phyloP scores from a whole-genome alignment of 805 yeast genomes.

The Teunomyces pallodes region DNA sequence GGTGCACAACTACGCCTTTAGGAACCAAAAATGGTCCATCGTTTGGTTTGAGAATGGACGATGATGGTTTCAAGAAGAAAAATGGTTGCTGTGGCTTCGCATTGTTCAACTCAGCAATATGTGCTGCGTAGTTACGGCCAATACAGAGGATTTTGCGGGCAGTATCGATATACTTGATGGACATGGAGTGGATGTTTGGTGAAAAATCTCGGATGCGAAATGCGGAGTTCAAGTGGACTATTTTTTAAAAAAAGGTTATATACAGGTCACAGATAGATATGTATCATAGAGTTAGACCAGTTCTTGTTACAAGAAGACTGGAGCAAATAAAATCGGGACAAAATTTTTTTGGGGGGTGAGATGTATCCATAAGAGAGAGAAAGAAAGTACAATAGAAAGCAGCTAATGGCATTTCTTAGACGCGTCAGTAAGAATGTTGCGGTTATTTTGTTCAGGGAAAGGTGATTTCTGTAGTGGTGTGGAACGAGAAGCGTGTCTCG shows the following conservation, averaged over 20 bases:
- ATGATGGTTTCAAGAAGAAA: constrained; percentile 86
- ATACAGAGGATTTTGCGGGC: constrained; percentile 87
- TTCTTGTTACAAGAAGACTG: no score
- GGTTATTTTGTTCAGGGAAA: neutral
- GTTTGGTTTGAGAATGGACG: constrained; percentile 59
- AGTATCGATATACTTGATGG: constrained; percentile 48
- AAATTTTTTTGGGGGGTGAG: no score
- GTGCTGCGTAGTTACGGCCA: constrained; percentile 97
- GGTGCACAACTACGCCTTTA: constrained; percentile 74
- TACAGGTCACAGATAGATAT: no score
- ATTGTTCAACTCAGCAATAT: constrained; percentile 85
- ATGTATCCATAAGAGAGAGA: no score
- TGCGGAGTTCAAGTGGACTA: neutral
- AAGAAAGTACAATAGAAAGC: no score
- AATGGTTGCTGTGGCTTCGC: constrained; percentile 82
- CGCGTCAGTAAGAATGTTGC: no score
- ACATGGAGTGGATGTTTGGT: constrained; percentile 9
- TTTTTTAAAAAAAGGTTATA: no score
- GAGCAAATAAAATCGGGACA: no score
- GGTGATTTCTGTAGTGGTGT: neutral
- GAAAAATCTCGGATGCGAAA: constrained; percentile 3
- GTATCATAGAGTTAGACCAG: no score
- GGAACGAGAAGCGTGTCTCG: neutral
- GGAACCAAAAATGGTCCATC: constrained; percentile 84
- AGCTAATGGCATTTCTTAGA: no score